Evolutionary conservation across 345 rosid genomes (phyloP).

Genomic region (Cardamine occulta): DNA sequence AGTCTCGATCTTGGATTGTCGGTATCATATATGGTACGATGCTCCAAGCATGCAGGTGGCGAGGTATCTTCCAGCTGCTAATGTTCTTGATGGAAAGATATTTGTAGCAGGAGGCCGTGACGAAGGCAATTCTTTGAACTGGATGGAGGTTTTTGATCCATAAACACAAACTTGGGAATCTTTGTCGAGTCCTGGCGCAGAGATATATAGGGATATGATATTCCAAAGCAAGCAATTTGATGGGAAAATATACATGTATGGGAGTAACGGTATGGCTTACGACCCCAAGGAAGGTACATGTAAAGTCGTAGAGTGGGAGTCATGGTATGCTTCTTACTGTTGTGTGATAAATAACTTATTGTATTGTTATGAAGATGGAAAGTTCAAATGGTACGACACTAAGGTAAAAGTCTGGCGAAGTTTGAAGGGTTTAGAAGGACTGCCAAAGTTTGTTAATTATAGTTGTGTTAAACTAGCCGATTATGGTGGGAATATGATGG

Average conservation of each 20-base stretch:
- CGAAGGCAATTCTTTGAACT: conserved; percentile 47
- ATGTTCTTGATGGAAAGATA: conserved; percentile 55
- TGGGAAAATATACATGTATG: background rate
- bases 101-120: conserved; percentile 71
- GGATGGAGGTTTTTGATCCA: conserved; percentile 79
- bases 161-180: conserved; percentile 48
- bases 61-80: conserved; percentile 53
- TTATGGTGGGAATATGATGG: conserved; percentile 47
- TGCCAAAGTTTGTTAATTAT: conserved; percentile 61
- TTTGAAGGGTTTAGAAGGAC: conserved; percentile 53
- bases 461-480: background rate
- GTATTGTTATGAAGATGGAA: conserved; percentile 65
- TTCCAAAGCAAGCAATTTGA: background rate
- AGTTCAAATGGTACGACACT: conserved; percentile 59
- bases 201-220: background rate
- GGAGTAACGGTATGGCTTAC: background rate
- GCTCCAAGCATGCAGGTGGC: no score
- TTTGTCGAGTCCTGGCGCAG: background rate
- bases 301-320: background rate
- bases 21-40: no score
- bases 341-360: conserved; percentile 42
- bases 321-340: background rate
- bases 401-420: conserved; percentile 53
- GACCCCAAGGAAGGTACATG: conserved; percentile 14
- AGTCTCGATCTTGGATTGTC: no score